phyloP scores from a whole-genome alignment of 2,329 filamentous ascomycete species.

The Colletotrichum somersetense region DNA sequence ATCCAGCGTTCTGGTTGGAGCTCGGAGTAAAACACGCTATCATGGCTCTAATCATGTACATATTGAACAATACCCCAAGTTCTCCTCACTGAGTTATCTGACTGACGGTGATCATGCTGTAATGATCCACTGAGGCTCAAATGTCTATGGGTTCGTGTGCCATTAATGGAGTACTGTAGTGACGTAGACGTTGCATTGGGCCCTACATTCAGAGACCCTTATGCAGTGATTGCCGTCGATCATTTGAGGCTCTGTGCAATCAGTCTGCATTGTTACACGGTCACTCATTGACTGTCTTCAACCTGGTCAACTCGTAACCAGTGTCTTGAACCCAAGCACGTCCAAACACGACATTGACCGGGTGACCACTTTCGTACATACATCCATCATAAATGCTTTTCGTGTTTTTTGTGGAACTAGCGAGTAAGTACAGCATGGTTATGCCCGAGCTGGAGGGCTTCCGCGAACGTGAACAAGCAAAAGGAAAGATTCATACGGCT shows the following conservation, averaged over 20 bases:
- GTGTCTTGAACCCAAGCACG: neutral
- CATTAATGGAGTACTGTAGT: neutral
- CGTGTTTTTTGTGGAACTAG: neutral
- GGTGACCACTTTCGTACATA: neutral
- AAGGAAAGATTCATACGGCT: neutral
- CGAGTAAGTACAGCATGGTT: too few relatives aligned
- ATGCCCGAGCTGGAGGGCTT: neutral
- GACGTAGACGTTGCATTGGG: neutral
- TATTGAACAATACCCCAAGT: neutral
- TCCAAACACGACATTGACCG: neutral
- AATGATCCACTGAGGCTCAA: conserved; percentile 1
- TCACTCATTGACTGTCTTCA: neutral
- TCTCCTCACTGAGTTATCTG: neutral
- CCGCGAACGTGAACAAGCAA: neutral
- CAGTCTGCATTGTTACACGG: neutral
- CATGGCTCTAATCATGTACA: neutral
- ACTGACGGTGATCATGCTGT: neutral
- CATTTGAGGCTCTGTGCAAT: neutral
- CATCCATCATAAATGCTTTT: too few relatives aligned
- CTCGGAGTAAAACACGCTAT: neutral
- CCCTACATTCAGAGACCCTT: neutral
- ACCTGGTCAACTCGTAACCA: neutral
- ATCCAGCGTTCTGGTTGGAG: neutral
- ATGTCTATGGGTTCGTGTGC: neutral
- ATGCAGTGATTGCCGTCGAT: neutral